phyloP scores from a whole-genome alignment of 2,329 filamentous ascomycete genomes.

The Cryphonectria carpinicola region DNA sequence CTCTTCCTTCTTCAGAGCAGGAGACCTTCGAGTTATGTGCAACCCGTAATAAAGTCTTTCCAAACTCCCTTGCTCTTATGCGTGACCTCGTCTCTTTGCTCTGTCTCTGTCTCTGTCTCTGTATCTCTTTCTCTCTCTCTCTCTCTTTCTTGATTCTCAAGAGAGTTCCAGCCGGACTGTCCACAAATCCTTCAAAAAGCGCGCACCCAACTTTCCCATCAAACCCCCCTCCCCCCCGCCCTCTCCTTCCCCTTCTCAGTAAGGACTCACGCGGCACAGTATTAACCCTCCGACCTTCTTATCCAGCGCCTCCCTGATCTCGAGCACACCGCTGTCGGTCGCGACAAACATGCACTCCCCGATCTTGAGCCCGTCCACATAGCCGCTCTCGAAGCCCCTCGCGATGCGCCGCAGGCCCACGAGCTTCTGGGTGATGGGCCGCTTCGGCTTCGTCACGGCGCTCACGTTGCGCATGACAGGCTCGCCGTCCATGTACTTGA shows the following conservation, averaged over 20 bases:
- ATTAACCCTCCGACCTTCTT: slow-evolving; percentile 80
- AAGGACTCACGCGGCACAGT: slow-evolving; percentile 67
- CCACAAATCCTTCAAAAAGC: not conserved
- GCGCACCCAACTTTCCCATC: not conserved
- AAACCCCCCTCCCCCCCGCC: not conserved
- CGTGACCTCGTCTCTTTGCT: not conserved
- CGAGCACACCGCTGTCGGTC: slow-evolving; percentile 78
- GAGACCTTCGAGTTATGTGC: not conserved
- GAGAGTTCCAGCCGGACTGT: not conserved
- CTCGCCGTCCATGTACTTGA: slow-evolving; percentile 87
- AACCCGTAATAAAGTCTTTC: not conserved
- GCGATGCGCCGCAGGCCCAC: slow-evolving; percentile 66
- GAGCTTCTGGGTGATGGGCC: slow-evolving; percentile 69
- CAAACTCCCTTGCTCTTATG: not conserved
- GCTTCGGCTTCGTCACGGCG: slow-evolving; percentile 74
- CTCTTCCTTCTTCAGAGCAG: not conserved
- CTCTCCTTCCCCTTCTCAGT: slow-evolving; percentile 5
- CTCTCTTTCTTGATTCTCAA: not conserved
- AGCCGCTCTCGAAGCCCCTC: slow-evolving; percentile 70
- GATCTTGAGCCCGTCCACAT: slow-evolving; percentile 73
- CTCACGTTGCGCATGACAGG: slow-evolving; percentile 73
- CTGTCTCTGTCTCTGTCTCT: not conserved
- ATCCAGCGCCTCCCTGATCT: slow-evolving; percentile 80
- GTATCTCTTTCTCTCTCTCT: not conserved
- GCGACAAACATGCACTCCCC: slow-evolving; percentile 83